Evolutionary conservation across 2,329 filamentous ascomycete species (phyloP), one percentile per base, ranked within the genome.

Genomic region (Exophiala spinifera): DNA sequence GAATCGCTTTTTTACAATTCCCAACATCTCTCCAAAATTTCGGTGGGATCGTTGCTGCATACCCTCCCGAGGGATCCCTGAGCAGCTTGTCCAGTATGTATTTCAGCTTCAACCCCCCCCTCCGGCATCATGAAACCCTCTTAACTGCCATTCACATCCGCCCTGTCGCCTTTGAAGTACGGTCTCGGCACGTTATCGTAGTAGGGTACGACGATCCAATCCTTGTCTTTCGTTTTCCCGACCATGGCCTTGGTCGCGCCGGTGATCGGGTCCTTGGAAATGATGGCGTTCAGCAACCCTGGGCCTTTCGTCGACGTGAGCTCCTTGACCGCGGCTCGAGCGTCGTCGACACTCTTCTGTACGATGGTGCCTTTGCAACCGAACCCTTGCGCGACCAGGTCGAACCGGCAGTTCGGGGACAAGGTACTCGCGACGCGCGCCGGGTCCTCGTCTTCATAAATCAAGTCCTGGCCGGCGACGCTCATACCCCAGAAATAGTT

Each of bases 191-290:
- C 63, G 59, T 77, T 77, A 50, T 77, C 74, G 61, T 77, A 76
- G 57, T 77, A 77, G 2, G 75, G 75, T 49, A 78, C 74, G 21
- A 77, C 74, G 55, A 77, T 74, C 31, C 72, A 68, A 57, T 75
- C 65, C 43, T 67, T 66, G 62, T 75, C 71, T 11, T 70, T 66
- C 3, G 72, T 74, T 56, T 66, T 64, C 2, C 71, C 71, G n/a
- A 76, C 71, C 74, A 77, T 77, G 14, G 40, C 48, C 49, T 55
- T 49, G 6, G 58, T 61, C 39, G 44, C 52, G 40, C 37, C 28
- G 4, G 58, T 58, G 19, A 67, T 64, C 0, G 70, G 72, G 42
- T 70, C 66, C 10, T 63, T 61, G 40, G 67, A 69, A 4, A 76
- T 72, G 46, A 76, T 69, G 55, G 76, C 51, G 59, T 76, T 73